Conservation (phyloP, 352 stramenopile species). For the Phytophthora sansomeana region DNA sequence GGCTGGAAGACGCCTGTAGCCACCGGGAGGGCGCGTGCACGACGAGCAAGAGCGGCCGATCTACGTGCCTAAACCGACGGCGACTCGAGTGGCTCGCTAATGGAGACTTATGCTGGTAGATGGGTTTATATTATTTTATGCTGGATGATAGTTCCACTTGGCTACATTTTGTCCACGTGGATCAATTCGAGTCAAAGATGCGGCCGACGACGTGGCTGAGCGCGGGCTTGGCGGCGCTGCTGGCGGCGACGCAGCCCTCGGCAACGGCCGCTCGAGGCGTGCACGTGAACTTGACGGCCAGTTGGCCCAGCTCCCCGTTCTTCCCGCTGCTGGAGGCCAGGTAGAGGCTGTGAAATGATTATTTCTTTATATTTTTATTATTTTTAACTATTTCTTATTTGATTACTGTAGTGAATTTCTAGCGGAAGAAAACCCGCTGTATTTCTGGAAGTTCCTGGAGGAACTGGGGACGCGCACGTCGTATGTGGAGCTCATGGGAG, state of each 20-base stretch:
- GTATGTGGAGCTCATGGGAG: slow-evolving; percentile 42
- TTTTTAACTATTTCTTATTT: slow-evolving; percentile 11
- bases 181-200: slow-evolving; percentile 25
- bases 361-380: background rate
- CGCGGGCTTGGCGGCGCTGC: slow-evolving; percentile 19
- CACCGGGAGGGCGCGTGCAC: slow-evolving; percentile 2
- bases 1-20: background rate
- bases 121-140: background rate
- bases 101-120: slow-evolving; percentile 4
- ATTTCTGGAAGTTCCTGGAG: slow-evolving; percentile 83
- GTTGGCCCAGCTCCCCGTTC: slow-evolving; percentile 63
- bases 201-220: slow-evolving; percentile 28
- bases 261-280: slow-evolving; percentile 41
- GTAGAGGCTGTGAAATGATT: slow-evolving; percentile 23
- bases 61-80: slow-evolving; percentile 2
- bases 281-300: slow-evolving; percentile 66
- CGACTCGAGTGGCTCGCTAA: slow-evolving; percentile 15
- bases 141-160: slow-evolving; percentile 28
- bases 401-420: slow-evolving; percentile 69
- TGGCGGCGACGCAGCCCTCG: slow-evolving; percentile 32
- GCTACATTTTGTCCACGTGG: background rate
- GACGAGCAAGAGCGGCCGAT: slow-evolving; percentile 8
- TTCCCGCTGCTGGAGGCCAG: slow-evolving; percentile 70
- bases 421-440: slow-evolving; percentile 77
- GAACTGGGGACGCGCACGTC: slow-evolving; percentile 42